A percentile compares a stretch with the other conserved stretches of the same genome.
These are phyloP conservation scores for Botrytis paeoniae DNA, from an alignment of 2,329 filamentous ascomycete species.

Conservation along the genomic window DNA sequence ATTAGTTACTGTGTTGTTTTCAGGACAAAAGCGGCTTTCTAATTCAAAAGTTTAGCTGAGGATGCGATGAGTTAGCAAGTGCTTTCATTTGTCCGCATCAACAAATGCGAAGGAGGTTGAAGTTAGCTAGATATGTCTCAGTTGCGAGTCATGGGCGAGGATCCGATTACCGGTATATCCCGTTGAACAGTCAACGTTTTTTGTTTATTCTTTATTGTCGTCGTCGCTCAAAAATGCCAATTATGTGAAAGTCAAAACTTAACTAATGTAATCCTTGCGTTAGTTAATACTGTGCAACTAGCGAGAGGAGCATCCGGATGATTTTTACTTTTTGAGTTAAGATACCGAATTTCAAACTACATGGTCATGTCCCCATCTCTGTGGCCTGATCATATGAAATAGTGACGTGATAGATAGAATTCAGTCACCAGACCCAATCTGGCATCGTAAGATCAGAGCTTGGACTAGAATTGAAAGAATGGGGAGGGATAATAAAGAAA, in stretches of 20 bases:
- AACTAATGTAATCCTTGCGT: background rate
- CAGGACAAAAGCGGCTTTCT: background rate
- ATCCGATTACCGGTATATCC: background rate
- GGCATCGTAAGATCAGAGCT: background rate
- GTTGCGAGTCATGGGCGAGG: background rate
- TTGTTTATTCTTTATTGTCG: background rate
- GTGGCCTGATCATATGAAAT: background rate
- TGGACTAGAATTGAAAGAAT: background rate
- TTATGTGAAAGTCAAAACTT: background rate
- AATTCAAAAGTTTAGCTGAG: background rate
- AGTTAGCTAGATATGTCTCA: background rate
- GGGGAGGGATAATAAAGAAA: background rate
- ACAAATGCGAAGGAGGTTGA: background rate
- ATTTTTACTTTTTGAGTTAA: background rate
- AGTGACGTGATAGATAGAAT: background rate
- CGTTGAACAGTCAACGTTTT: background rate
- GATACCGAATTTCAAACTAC: background rate
- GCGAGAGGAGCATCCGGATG: background rate
- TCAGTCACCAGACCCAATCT: background rate
- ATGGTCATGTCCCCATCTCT: background rate
- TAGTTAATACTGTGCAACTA: background rate
- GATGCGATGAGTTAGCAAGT: background rate
- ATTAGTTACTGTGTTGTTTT: background rate
- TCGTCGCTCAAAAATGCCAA: background rate
- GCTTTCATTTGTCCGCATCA: background rate